These are phyloP conservation scores for Melanogaster broomeanus DNA, from an alignment of 768 basidiomycete species.

Conservation along the genomic window DNA sequence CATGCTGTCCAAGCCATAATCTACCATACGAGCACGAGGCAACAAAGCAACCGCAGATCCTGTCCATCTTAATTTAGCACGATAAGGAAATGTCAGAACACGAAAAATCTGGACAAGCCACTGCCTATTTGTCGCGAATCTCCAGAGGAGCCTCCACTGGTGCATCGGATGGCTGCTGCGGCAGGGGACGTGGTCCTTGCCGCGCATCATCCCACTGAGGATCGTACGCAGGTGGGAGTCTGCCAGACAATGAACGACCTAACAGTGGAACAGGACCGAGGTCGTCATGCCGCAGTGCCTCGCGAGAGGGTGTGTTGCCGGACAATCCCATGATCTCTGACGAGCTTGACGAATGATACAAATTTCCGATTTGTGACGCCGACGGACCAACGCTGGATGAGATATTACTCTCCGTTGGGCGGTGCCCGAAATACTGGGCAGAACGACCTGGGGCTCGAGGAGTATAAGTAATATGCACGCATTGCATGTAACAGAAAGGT, in stretches of 20 bases:
- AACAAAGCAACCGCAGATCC: not conserved
- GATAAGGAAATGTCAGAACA: not conserved
- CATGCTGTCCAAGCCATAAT: no score
- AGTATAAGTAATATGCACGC: not conserved
- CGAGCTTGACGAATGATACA: not conserved
- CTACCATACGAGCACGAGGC: no score
- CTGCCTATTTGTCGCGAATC: not conserved
- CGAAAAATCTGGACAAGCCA: not conserved
- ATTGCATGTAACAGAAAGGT: not conserved
- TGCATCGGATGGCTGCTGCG: not conserved
- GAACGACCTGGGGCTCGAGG: not conserved
- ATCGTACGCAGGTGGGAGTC: slow-evolving; percentile 8
- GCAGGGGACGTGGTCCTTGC: not conserved
- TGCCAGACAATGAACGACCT: slow-evolving; percentile 2
- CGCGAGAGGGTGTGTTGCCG: not conserved
- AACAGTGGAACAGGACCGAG: not conserved
- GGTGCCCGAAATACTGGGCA: not conserved
- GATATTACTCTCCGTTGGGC: not conserved
- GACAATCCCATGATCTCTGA: not conserved
- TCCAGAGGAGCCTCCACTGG: not conserved
- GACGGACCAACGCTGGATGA: not conserved
- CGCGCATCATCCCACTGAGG: slow-evolving; percentile 4
- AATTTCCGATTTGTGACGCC: not conserved
- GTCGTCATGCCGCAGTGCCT: slow-evolving; percentile 1
- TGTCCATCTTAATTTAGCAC: no score